Base-by-base conservation (phyloP, 257 asterid species). In the Ilex asprella region DNA sequence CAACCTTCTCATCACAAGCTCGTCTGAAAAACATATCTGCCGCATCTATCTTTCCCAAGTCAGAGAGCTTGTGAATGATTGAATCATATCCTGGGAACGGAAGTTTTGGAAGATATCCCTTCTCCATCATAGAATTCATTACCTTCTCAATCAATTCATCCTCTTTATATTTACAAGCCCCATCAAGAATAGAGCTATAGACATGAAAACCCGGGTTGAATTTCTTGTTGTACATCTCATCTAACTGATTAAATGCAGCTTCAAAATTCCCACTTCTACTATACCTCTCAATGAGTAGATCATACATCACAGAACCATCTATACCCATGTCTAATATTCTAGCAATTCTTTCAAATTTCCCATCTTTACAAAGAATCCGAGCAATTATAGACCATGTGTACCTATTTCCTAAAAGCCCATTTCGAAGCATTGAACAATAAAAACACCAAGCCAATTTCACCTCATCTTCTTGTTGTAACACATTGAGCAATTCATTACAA, bases 101-200 rank as follows among this genome's bases (percentile, higher is more conserved):
- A 63, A 53, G 49, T 31, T 62, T 69, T 3, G 73, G 63, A 27
- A 79, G 58, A 63, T 64, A 68, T 6, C 86, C 81, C 77, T 75
- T 82, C 62, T 74, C 78, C 30, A 59, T 66, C 89, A 91, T 81
- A 44, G 66, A 15, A 55, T 67, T 56, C 43, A 75, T 56, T 10
- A 79, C 71, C 59, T 44, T 75, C 16, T 78, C 84, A 47, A 79
- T 67, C 70, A 86, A 78, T 66, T 77, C 30, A 5, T n/a, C 54
- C 62, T 82, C 58, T 43, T 46, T 73, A 76, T 67, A 63, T 58
- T 66, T 84, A 64, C 93, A 87, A 66, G 95, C 96, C 52, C 95
- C 96, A 49, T 90, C 91, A 30, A 90, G 83, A 61, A 90, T 72
- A 16, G 88, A 78, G 64, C 87, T 75, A 50, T 77, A 81, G 55